A percentile compares a stretch with the other conserved stretches of the same genome.
Evolutionary conservation across 2,329 filamentous ascomycete genomes (phyloP).

Genomic region (Calonectria pauciramosa): DNA sequence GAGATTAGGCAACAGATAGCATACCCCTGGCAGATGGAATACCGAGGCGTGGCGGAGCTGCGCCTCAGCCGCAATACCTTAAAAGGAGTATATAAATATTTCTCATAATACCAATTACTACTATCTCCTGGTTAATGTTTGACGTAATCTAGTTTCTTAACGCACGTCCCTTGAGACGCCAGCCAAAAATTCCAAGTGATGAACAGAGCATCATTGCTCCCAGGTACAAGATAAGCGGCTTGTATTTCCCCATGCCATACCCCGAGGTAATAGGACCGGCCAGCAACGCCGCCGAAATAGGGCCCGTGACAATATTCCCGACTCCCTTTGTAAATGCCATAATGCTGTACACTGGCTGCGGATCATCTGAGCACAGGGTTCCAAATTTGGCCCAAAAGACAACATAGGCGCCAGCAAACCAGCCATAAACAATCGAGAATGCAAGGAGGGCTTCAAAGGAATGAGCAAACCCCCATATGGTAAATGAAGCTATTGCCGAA

Average conservation of each 20-base stretch:
- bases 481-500: constrained; percentile 62
- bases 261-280: constrained; percentile 27
- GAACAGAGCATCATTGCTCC: constrained; percentile 35
- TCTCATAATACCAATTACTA: neutral
- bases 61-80: neutral
- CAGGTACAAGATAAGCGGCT: constrained; percentile 34
- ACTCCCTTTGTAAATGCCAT: constrained; percentile 49
- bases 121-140: neutral
- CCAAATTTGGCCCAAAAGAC: constrained; percentile 47
- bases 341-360: constrained; percentile 42
- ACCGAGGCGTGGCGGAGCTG: neutral
- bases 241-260: constrained; percentile 31
- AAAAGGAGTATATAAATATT: neutral
- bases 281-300: constrained; percentile 41
- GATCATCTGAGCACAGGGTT: constrained; percentile 44
- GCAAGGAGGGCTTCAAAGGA: constrained; percentile 59
- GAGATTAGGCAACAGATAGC: neutral
- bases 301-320: constrained; percentile 45
- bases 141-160: neutral
- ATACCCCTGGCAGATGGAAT: neutral
- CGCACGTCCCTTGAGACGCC: neutral
- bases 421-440: constrained; percentile 69
- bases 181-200: constrained; percentile 22
- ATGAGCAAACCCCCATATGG: constrained; percentile 68
- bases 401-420: constrained; percentile 63